Percentiles rank a stretch among this genome's conserved stretches.
phyloP scores from a whole-genome alignment of 768 basidiomycete genomes.

The Leccinum incarnatum region DNA sequence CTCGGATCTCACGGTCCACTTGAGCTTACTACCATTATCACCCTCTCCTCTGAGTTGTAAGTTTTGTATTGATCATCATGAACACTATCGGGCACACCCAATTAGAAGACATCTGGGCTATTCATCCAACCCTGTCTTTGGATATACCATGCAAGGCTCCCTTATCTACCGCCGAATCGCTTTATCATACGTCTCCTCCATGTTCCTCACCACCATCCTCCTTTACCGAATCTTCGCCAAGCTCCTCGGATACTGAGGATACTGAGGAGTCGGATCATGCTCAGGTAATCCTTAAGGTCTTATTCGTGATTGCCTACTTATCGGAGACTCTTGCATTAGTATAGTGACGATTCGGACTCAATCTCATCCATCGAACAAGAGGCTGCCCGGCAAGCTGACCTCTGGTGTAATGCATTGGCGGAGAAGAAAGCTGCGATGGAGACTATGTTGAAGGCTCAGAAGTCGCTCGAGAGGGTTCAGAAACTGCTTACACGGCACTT shows the following conservation, averaged over 20 bases:
- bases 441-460: not conserved
- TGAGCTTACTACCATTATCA: too few species aligned
- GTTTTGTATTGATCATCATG: too few species aligned
- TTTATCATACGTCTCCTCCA: not conserved
- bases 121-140: not conserved
- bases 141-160: not conserved
- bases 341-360: not conserved
- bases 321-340: not conserved
- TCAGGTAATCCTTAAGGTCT: not conserved
- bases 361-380: not conserved
- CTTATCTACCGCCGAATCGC: not conserved
- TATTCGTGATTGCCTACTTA: not conserved
- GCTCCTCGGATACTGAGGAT: not conserved
- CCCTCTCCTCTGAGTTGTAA: too few species aligned
- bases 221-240: not conserved
- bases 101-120: not conserved
- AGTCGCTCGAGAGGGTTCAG: not conserved
- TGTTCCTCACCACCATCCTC: not conserved
- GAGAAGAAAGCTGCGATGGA: not conserved
- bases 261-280: not conserved
- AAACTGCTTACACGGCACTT: not conserved
- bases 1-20: too few species aligned
- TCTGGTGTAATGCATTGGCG: not conserved
- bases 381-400: not conserved
- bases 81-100: not conserved